Percentiles rank a stretch among this genome's conserved stretches.
phyloP scores from a whole-genome alignment of 148 eudicot species.

The Chenopodium quinoa region DNA sequence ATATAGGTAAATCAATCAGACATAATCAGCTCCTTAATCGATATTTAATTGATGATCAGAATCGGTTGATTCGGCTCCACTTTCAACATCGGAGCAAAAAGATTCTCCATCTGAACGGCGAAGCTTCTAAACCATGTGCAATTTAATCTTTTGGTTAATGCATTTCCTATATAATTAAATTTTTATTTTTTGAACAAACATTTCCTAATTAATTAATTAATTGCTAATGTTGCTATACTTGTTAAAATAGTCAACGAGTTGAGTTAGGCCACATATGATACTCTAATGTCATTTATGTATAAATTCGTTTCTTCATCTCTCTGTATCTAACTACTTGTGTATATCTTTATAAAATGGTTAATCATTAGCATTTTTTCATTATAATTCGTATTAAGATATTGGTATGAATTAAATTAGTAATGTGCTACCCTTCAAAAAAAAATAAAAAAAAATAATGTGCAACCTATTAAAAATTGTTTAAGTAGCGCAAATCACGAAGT shows the following conservation, averaged over 20 bases:
- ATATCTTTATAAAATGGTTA: not conserved
- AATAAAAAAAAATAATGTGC: too few relatives aligned
- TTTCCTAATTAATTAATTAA: not conserved
- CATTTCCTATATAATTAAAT: not conserved
- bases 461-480: not conserved
- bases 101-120: constrained; percentile 46
- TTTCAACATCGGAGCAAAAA: constrained; percentile 1
- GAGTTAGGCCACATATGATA: not conserved
- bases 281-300: not conserved
- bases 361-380: not conserved
- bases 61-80: not conserved
- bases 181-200: too few relatives aligned
- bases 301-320: not conserved
- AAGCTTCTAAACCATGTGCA: constrained; percentile 51
- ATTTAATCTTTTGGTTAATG: not conserved
- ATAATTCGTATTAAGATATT: too few relatives aligned
- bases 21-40: not conserved
- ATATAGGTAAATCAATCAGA: not conserved
- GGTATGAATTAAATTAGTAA: not conserved
- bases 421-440: too few relatives aligned
- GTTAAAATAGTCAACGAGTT: not conserved
- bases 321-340: not conserved
- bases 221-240: not conserved
- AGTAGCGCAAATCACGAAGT: not conserved
- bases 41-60: not conserved